Evolutionary conservation across 176 grass and related monocot species (phyloP).

Genomic region (Carex pumila): DNA sequence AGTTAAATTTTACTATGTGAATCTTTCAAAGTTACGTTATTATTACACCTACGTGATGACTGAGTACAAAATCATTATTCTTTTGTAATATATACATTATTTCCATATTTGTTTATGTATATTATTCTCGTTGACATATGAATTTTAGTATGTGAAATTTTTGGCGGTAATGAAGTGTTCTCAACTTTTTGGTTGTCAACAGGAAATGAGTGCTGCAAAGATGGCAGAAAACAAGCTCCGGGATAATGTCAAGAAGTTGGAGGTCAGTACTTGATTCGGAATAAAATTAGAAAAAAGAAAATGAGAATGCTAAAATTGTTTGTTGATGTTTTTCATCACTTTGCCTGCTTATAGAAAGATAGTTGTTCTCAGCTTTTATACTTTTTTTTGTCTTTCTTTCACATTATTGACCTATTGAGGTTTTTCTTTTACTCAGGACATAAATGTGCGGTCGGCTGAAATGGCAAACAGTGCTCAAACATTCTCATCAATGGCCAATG

Average conservation of each 20-base stretch:
- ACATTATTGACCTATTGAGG: not conserved
- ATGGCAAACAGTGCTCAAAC: constrained; percentile 72
- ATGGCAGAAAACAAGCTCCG: constrained; percentile 70
- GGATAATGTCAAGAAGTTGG: constrained; percentile 78
- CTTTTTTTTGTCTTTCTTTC: not conserved
- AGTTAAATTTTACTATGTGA: not conserved
- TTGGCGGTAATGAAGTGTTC: not conserved
- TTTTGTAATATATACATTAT: not conserved
- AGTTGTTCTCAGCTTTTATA: not conserved
- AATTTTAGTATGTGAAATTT: not conserved
- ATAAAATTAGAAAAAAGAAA: not conserved
- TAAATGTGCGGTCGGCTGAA: constrained; percentile 48
- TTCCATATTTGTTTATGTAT: not conserved
- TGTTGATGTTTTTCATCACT: not conserved
- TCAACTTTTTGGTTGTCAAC: constrained; percentile 18
- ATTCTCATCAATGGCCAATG: constrained; percentile 91
- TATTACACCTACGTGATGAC: not conserved
- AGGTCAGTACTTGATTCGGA: constrained; percentile 27
- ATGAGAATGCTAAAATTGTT: not conserved
- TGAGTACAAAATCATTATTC: not conserved
- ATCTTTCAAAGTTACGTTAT: not conserved
- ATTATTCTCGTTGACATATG: not conserved
- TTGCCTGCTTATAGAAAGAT: not conserved
- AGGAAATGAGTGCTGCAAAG: constrained; percentile 74
- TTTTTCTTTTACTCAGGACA: constrained; percentile 35